Evolutionary conservation across 208 protist species (phyloP).

Genomic region (Leishmania major): DNA sequence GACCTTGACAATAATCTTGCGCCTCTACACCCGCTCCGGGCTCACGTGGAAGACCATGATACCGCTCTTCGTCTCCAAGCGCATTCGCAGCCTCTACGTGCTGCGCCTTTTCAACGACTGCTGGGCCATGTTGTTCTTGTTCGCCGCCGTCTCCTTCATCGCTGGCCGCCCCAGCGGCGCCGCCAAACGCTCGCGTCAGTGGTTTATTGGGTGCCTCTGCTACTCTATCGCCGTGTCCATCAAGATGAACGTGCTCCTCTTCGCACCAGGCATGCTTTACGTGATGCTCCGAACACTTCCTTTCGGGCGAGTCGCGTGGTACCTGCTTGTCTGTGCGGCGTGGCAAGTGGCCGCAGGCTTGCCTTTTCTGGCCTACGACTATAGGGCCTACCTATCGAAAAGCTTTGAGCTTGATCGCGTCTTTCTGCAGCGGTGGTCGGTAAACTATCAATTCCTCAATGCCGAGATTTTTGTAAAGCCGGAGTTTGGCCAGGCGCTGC

Average conservation of each 20-base stretch:
- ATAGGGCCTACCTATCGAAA: slow-evolving; percentile 48
- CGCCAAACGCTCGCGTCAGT: slow-evolving; percentile 33
- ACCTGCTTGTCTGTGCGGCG: slow-evolving; percentile 47
- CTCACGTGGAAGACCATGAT: slow-evolving; percentile 42
- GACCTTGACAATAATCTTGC: slow-evolving; percentile 46
- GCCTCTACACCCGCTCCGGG: slow-evolving; percentile 46
- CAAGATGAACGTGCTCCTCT: slow-evolving; percentile 97
- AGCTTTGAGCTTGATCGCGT: slow-evolving; percentile 73
- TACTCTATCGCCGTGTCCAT: slow-evolving; percentile 92
- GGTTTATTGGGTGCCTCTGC: slow-evolving; percentile 64
- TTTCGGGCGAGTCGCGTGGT: slow-evolving; percentile 60
- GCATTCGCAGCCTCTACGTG: slow-evolving; percentile 88
- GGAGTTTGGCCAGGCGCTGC: slow-evolving; percentile 44
- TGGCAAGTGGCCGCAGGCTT: slow-evolving; percentile 68
- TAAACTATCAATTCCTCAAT: slow-evolving; percentile 83
- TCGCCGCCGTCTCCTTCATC: slow-evolving; percentile 56
- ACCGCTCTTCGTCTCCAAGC: slow-evolving; percentile 64
- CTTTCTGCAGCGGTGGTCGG: slow-evolving; percentile 71
- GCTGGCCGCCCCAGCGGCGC: slow-evolving; percentile 23
- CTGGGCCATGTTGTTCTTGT: slow-evolving; percentile 84
- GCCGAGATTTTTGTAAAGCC: slow-evolving; percentile 52
- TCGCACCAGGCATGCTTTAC: slow-evolving; percentile 87
- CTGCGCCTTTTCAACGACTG: slow-evolving; percentile 92
- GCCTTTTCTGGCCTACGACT: slow-evolving; percentile 66
- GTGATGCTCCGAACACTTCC: slow-evolving; percentile 59